Evolutionary conservation across 306 rosid genomes (phyloP).

Genomic region (Psophocarpus tetragonolobus): DNA sequence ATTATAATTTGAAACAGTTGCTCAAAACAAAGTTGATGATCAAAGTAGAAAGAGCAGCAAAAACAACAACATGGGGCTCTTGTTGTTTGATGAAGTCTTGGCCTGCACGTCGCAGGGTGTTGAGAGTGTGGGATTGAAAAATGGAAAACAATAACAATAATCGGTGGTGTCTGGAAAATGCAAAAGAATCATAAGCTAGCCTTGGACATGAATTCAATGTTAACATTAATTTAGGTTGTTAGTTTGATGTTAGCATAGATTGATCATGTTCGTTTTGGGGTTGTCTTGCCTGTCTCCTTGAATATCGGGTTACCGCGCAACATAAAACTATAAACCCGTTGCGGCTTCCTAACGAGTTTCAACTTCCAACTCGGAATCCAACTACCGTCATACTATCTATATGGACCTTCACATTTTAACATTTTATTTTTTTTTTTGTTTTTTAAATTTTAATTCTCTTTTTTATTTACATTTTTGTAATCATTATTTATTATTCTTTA

Average conservation of each 20-base stretch:
- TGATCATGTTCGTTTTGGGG: background rate
- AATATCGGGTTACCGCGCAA: slow-evolving; percentile 68
- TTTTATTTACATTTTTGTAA: no score
- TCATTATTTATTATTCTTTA: no score
- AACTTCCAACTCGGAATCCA: background rate
- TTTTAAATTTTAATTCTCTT: no score
- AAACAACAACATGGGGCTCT: slow-evolving; percentile 17
- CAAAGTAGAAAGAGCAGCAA: slow-evolving; percentile 3
- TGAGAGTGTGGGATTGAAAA: background rate
- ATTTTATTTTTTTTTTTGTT: no score
- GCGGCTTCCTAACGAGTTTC: background rate
- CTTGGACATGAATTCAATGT: slow-evolving; percentile 15
- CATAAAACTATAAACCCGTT: background rate
- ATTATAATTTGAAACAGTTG: background rate
- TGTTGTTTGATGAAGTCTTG: background rate
- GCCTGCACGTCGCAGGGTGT: slow-evolving; percentile 5
- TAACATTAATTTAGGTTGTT: slow-evolving; percentile 35
- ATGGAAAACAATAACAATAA: background rate
- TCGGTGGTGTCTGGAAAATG: background rate
- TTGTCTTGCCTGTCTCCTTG: slow-evolving; percentile 37
- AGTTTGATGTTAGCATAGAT: slow-evolving; percentile 14
- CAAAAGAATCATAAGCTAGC: background rate
- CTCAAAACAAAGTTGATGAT: background rate
- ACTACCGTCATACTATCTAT: background rate
- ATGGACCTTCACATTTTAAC: background rate